Evolutionary conservation across 2,329 filamentous ascomycete genomes (phyloP).

Genomic region (Penicillium olsonii): DNA sequence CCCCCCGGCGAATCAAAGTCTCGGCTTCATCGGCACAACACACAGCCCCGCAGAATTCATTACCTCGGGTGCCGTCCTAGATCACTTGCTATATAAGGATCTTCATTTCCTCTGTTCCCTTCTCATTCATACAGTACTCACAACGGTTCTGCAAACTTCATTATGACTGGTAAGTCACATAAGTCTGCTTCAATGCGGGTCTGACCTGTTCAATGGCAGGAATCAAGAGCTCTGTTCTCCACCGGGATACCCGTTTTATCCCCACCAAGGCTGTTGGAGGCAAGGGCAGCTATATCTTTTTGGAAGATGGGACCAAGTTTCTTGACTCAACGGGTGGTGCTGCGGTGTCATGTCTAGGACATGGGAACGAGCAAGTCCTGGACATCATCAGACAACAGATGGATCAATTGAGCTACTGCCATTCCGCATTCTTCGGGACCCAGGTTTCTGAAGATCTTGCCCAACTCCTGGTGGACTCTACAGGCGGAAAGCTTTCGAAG

Average conservation of each 20-base stretch:
- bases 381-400: slow-evolving; percentile 63
- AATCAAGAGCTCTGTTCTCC: slow-evolving; percentile 47
- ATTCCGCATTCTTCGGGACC: slow-evolving; percentile 61
- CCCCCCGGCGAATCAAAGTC: slow-evolving; percentile 24
- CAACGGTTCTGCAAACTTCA: not conserved
- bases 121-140: too few relatives aligned
- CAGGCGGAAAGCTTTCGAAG: slow-evolving; percentile 54
- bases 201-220: not conserved
- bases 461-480: slow-evolving; percentile 52
- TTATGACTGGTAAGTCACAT: slow-evolving; percentile 3
- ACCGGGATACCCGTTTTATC: slow-evolving; percentile 51
- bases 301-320: slow-evolving; percentile 60
- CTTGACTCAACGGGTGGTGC: slow-evolving; percentile 75
- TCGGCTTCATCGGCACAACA: slow-evolving; percentile 36
- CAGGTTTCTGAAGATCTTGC: slow-evolving; percentile 56
- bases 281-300: slow-evolving; percentile 53
- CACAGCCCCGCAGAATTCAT: slow-evolving; percentile 21
- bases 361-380: slow-evolving; percentile 62
- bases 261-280: slow-evolving; percentile 53
- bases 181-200: too few relatives aligned
- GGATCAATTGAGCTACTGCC: slow-evolving; percentile 59
- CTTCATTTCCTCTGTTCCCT: not conserved
- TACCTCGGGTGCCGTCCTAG: slow-evolving; percentile 16
- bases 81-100: not conserved
- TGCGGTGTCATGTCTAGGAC: slow-evolving; percentile 70